These are phyloP conservation scores for Xylona heveae DNA, from an alignment of 495 filamentous ascomycete species.

Conservation along the genomic window DNA sequence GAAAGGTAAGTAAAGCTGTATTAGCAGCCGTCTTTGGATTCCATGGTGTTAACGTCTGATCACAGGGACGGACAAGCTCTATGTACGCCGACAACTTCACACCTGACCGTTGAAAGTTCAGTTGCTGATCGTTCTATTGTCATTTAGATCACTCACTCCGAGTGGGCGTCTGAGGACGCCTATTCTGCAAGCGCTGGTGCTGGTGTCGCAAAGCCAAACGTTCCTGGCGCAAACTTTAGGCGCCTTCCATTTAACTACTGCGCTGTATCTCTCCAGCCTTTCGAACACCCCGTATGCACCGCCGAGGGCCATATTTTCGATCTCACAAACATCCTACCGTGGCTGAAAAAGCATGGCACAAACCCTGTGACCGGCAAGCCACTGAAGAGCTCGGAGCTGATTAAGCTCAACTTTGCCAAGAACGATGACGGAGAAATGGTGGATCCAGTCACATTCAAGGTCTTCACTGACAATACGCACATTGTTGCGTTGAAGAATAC, in stretches of 20 bases:
- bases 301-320: conserved; percentile 63
- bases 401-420: conserved; percentile 78
- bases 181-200: conserved; percentile 58
- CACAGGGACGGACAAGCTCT: conserved; percentile 47
- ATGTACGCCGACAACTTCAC: conserved; percentile 27
- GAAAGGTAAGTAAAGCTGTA: conserved; percentile 23
- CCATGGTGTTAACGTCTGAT: conserved; percentile 7
- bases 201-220: conserved; percentile 30
- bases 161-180: conserved; percentile 83
- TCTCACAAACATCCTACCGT: conserved; percentile 66
- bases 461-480: conserved; percentile 94
- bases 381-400: conserved; percentile 59
- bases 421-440: conserved; percentile 88
- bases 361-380: conserved; percentile 74
- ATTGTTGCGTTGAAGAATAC: conserved; percentile 75
- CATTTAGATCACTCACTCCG: conserved; percentile 66
- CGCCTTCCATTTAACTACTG: conserved; percentile 96
- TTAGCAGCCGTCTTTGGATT: neutral
- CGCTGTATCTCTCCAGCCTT: conserved; percentile 84
- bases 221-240: conserved; percentile 44
- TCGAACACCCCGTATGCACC: conserved; percentile 70
- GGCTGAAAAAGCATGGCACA: conserved; percentile 81
- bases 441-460: conserved; percentile 92
- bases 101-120: neutral
- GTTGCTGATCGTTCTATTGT: too few species aligned